phyloP scores from a whole-genome alignment of 768 basidiomycete species.

The Hydnum rufescens region DNA sequence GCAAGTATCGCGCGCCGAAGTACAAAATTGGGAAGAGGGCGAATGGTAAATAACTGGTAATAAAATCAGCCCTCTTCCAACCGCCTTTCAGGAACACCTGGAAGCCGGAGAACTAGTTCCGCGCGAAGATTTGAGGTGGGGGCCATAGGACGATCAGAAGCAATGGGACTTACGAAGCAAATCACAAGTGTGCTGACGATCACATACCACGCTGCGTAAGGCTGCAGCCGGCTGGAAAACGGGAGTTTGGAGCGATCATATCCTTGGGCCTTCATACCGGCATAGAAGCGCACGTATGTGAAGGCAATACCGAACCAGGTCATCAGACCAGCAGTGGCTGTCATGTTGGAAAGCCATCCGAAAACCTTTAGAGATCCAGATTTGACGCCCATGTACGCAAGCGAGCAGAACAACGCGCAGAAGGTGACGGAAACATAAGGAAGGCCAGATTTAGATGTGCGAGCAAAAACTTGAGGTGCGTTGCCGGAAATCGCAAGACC shows the following conservation, averaged over 20 bases:
- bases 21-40: conserved; percentile 58
- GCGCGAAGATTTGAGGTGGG: conserved; percentile 5
- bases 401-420: conserved; percentile 42
- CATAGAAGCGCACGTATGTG: conserved; percentile 66
- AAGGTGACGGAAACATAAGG: conserved; percentile 53
- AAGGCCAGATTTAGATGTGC: conserved; percentile 49
- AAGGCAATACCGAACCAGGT: conserved; percentile 65
- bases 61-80: conserved; percentile 43
- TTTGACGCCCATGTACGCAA: conserved; percentile 65
- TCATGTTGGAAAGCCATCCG: conserved; percentile 45
- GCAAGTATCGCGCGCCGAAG: conserved; percentile 27
- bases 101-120: conserved; percentile 32
- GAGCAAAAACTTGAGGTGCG: conserved; percentile 62
- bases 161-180: conserved; percentile 12
- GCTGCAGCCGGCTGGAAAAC: conserved; percentile 40
- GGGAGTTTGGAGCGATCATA: conserved; percentile 53
- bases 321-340: conserved; percentile 36
- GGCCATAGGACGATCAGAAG: background rate
- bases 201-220: conserved; percentile 20
- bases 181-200: conserved; percentile 17
- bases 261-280: conserved; percentile 66
- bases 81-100: conserved; percentile 11
- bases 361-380: conserved; percentile 42
- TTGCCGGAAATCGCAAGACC: conserved; percentile 64
- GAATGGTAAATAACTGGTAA: conserved; percentile 61